Evolutionary conservation across 1,284 basidiomycete species (phyloP), one percentile per base, ranked within the genome.

Genomic region (Puccinia brachypodii): DNA sequence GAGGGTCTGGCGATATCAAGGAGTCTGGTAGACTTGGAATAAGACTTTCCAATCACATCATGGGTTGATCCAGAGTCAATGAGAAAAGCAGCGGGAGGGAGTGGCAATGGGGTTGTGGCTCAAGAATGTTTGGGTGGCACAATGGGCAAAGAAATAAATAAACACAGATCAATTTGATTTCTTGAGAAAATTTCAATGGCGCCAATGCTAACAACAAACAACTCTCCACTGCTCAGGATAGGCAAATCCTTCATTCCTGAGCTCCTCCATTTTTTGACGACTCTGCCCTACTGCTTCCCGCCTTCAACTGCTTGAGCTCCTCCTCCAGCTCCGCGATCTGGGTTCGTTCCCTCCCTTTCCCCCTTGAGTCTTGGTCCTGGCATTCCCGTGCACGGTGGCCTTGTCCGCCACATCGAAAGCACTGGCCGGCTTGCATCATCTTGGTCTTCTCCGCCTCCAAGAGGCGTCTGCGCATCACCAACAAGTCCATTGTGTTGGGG

Each of bases 211-310:
- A 19, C 14, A 69, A 42, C n/a, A n/a, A n/a, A n/a, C n/a, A n/a
- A n/a, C n/a, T n/a, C n/a, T n/a, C n/a, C n/a, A n/a, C n/a, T n/a
- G 72, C 72, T 74, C 50, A 73, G 40, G 71, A 33, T 11, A 73
- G 40, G 40, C 71, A 56, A 44, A 56, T 28, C 28, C 33, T 11
- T 58, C 72, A 58, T 11, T 33, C 42, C 25, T 71, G 68, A 69
- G 66, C 36, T 44, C 40, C 36, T 19, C 68, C 42, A 71, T 33
- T 44, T 28, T 69, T 44, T 69, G 38, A 44, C 13, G 7, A 6
- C 56, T 28, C 56, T 28, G 25, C 14, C n/a, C n/a, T 58, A 25
- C 22, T 58, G n/a, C 22, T 28, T 36, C 68, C 36, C 56, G 16
- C 50, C 22, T 9, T 38, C 22, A 74, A 25, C 9, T 13, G n/a